phyloP scores from a whole-genome alignment of 371 early-diverging fungal species.

The Coemansia sp. region DNA sequence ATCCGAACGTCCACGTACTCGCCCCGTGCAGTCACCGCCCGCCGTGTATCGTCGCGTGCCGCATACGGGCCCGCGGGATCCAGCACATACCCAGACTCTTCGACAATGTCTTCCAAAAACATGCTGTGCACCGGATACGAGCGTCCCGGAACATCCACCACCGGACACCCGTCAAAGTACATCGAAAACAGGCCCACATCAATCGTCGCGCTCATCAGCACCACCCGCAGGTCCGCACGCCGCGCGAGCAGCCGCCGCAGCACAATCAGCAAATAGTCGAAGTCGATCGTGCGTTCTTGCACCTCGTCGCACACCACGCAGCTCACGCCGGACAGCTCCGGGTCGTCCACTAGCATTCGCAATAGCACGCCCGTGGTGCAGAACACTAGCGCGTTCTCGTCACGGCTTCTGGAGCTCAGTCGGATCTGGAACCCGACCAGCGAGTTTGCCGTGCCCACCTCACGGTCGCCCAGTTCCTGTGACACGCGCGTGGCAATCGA shows the following conservation, averaged over 20 bases:
- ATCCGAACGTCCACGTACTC: neutral
- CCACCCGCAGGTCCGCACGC: conserved; percentile 59
- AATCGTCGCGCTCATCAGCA: conserved; percentile 86
- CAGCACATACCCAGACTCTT: conserved; percentile 43
- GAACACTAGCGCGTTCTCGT: conserved; percentile 72
- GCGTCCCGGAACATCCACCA: conserved; percentile 75
- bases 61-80: conserved; percentile 13
- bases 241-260: conserved; percentile 59
- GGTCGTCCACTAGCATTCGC: conserved; percentile 73
- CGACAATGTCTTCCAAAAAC: conserved; percentile 73
- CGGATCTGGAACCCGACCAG: conserved; percentile 78
- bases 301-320: conserved; percentile 81
- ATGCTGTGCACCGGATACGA: conserved; percentile 75
- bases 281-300: conserved; percentile 65
- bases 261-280: conserved; percentile 61
- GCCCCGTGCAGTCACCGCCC: neutral
- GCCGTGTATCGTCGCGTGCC: neutral
- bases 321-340: conserved; percentile 60
- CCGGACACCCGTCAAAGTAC: conserved; percentile 69
- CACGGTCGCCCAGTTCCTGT: conserved; percentile 60
- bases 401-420: conserved; percentile 70
- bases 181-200: conserved; percentile 63
- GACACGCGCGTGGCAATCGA: conserved; percentile 82
- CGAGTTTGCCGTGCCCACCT: conserved; percentile 28
- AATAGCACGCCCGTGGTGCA: conserved; percentile 84